phyloP scores from a whole-genome alignment of 441 rosid species.

The Francoa sonchifolia region DNA sequence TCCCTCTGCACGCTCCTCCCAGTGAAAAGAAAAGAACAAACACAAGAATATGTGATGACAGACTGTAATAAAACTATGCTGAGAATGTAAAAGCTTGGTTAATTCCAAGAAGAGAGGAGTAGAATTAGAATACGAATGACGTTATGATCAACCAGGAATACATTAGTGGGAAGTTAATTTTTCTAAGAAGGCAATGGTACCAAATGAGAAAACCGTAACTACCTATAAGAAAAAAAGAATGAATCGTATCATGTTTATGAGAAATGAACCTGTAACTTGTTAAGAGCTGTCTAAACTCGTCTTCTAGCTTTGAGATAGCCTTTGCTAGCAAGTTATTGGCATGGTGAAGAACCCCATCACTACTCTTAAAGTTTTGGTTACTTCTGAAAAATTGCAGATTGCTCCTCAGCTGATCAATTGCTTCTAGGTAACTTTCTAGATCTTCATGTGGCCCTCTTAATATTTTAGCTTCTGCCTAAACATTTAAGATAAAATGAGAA shows the following conservation, averaged over 20 bases:
- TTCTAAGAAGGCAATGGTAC: too few relatives aligned
- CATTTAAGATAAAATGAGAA: not conserved
- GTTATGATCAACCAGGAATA: too few relatives aligned
- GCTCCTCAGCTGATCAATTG: constrained; percentile 71
- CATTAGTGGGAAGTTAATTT: too few relatives aligned
- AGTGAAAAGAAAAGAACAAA: too few relatives aligned
- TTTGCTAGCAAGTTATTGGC: constrained; percentile 59
- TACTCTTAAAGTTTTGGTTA: constrained; percentile 45
- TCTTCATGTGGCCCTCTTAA: constrained; percentile 96
- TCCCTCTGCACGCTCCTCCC: too few relatives aligned
- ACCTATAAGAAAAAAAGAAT: too few relatives aligned
- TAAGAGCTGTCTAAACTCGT: constrained; percentile 69
- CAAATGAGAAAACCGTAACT: too few relatives aligned
- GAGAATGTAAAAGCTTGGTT: too few relatives aligned
- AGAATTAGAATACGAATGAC: too few relatives aligned
- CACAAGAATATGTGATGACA: too few relatives aligned
- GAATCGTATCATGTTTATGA: not conserved
- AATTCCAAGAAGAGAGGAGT: too few relatives aligned
- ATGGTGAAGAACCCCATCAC: constrained; percentile 52
- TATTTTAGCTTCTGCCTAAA: constrained; percentile 91
- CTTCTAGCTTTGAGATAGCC: constrained; percentile 80
- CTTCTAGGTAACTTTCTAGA: constrained; percentile 78
- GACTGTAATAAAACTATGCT: too few relatives aligned
- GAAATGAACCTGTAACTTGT: constrained; percentile 61
- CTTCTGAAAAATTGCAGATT: constrained; percentile 52